Evolutionary conservation across 176 grass and related monocot species (phyloP).

Genomic region (Aegilops bicornis): DNA sequence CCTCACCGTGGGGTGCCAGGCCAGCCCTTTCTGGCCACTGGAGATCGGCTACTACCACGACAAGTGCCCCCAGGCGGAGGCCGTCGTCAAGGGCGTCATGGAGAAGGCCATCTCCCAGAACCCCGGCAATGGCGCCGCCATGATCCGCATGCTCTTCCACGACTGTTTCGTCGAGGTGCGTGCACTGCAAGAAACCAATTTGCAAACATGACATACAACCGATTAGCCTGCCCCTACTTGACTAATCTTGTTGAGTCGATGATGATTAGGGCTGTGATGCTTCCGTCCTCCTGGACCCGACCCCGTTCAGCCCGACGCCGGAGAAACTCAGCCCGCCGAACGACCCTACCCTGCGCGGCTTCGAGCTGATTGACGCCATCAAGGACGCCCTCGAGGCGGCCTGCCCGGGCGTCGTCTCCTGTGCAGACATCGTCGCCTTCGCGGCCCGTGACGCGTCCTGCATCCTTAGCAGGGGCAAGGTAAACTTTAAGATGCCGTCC

Average conservation of each 20-base stretch:
- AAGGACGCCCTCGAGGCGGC: background rate
- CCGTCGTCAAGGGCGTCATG: background rate
- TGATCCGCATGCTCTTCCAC: constrained; percentile 58
- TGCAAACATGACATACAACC: background rate
- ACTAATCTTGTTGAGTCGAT: background rate
- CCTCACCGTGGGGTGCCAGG: background rate
- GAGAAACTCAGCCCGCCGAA: too few species aligned
- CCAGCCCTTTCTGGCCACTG: constrained; percentile 4
- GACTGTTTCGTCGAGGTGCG: constrained; percentile 3
- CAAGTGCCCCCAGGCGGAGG: background rate
- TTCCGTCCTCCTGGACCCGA: background rate
- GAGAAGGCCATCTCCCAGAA: background rate
- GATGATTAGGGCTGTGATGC: background rate
- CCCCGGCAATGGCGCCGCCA: constrained; percentile 38
- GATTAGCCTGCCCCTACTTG: background rate
- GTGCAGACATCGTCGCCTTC: background rate
- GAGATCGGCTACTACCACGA: background rate
- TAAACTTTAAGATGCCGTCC: background rate
- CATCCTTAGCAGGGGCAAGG: background rate
- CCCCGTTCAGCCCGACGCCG: background rate
- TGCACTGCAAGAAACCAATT: too few species aligned
- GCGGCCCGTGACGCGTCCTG: background rate
- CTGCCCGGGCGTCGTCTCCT: background rate
- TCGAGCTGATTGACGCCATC: constrained; percentile 7
- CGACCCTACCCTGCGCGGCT: background rate